These are phyloP conservation scores for Kregervanrija fluxuum DNA, from an alignment of 805 yeast genomes.

Conservation along the genomic window DNA sequence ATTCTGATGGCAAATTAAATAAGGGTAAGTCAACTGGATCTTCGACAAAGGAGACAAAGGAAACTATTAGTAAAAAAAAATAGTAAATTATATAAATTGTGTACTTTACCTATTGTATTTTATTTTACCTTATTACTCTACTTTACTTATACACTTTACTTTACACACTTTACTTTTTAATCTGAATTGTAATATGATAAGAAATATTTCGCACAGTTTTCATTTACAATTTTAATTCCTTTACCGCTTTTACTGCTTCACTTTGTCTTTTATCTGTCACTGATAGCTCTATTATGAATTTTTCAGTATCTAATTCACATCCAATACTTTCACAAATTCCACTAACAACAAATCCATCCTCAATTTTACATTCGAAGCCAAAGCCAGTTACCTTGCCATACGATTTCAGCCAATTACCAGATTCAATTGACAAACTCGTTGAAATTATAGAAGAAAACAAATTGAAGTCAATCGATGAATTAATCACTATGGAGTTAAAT, in stretches of 20 bases:
- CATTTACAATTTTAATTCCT: too few species aligned
- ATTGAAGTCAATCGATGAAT: background rate
- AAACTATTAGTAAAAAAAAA: slow-evolving; percentile 17
- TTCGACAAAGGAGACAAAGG: slow-evolving; percentile 8
- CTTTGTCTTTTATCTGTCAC: too few species aligned
- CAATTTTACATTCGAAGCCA: slow-evolving; percentile 11
- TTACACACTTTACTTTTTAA: background rate
- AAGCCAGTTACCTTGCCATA: slow-evolving; percentile 21
- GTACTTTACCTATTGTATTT: background rate
- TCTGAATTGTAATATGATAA: too few species aligned
- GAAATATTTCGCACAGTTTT: too few species aligned
- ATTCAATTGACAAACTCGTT: background rate
- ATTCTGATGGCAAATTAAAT: background rate
- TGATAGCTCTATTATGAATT: too few species aligned
- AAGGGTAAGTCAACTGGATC: slow-evolving; percentile 12
- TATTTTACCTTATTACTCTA: too few species aligned
- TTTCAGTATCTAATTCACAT: background rate
- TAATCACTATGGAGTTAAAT: slow-evolving; percentile 5
- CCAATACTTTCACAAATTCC: slow-evolving; percentile 23
- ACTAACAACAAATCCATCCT: slow-evolving; percentile 20
- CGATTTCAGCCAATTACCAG: slow-evolving; percentile 14
- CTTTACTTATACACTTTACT: background rate
- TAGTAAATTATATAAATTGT: slow-evolving; percentile 10
- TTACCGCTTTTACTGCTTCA: too few species aligned
- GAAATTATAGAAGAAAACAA: slow-evolving; percentile 3